A percentile compares a stretch with the other conserved stretches of the same genome.
These are phyloP conservation scores for Leccinum sublutescens DNA, from an alignment of 768 basidiomycete species.

Conservation along the genomic window DNA sequence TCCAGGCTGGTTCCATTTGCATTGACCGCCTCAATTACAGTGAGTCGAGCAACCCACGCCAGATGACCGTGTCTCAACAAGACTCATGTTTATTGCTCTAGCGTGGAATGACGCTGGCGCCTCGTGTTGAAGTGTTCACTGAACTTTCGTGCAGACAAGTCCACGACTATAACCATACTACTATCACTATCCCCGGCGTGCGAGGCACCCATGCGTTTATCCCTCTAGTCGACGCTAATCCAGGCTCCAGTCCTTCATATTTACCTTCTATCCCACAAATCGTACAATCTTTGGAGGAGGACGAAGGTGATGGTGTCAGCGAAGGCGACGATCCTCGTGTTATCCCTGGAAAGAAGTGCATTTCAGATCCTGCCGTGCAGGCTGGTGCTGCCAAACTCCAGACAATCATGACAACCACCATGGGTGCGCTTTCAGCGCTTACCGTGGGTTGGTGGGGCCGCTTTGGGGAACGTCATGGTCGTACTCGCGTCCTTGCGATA, in stretches of 20 bases:
- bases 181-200: constrained; percentile 11
- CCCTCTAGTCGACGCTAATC: constrained; percentile 4
- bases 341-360: constrained; percentile 38
- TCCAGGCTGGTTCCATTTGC: constrained; percentile 72
- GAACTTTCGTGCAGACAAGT: constrained; percentile 68
- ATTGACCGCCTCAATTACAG: constrained; percentile 63
- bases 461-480: constrained; percentile 71
- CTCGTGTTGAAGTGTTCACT: constrained; percentile 78
- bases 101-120: constrained; percentile 79
- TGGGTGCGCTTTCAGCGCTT: constrained; percentile 76
- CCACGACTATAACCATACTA: constrained; percentile 44
- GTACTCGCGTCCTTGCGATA: constrained; percentile 69
- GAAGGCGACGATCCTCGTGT: constrained; percentile 40
- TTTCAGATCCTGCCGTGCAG: constrained; percentile 56
- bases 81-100: constrained; percentile 29
- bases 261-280: constrained; percentile 8
- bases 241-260: constrained; percentile 11
- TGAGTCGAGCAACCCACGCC: constrained; percentile 32
- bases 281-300: constrained; percentile 11
- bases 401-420: constrained; percentile 70
- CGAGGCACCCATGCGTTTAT: background rate
- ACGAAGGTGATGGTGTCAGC: constrained; percentile 27
- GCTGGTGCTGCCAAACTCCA: constrained; percentile 72
- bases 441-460: constrained; percentile 89
- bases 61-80: background rate